These are phyloP conservation scores for Fimicolochytrium jonesii DNA, from an alignment of 192 early-diverging fungal species.

Conservation along the genomic window DNA sequence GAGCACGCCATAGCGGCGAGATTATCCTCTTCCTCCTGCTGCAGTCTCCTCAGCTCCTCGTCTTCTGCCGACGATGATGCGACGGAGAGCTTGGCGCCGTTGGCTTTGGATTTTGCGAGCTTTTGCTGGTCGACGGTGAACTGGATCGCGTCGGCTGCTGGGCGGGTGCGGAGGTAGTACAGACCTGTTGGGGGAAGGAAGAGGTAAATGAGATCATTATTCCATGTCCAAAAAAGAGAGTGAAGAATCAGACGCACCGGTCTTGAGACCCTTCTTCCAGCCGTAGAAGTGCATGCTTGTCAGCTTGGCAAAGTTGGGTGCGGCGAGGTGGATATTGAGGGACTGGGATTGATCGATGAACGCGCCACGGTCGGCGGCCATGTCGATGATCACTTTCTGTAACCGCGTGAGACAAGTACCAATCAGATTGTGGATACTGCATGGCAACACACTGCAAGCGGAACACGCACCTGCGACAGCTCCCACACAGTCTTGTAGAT, in stretches of 20 bases:
- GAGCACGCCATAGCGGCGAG: conserved; percentile 80
- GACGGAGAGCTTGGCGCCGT: background rate
- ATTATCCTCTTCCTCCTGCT: conserved; percentile 39
- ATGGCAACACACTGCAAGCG: background rate
- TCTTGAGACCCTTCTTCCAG: conserved; percentile 97
- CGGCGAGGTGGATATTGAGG: conserved; percentile 94
- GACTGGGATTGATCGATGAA: conserved; percentile 97
- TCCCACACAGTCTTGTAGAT: conserved; percentile 98
- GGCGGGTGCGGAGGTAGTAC: conserved; percentile 95
- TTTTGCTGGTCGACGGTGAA: conserved; percentile 85
- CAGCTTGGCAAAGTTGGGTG: conserved; percentile 88
- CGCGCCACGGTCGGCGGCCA: conserved; percentile 95
- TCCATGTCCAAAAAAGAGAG: background rate
- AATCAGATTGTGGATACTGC: too few relatives aligned
- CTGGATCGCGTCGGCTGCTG: conserved; percentile 97
- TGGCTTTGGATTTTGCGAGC: conserved; percentile 42
- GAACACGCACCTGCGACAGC: conserved; percentile 61
- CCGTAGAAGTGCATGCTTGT: conserved; percentile 98
- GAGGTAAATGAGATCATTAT: too few relatives aligned
- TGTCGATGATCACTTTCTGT: conserved; percentile 80
- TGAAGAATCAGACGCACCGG: conserved; percentile 42
- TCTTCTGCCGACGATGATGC: too few relatives aligned
- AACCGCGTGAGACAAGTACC: background rate
- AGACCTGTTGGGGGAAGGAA: conserved; percentile 54
- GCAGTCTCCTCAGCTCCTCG: conserved; percentile 12